Percentiles rank a stretch among this genome's conserved stretches.
Evolutionary conservation across 768 basidiomycete genomes (phyloP).

Genomic region (Termitomyces heimii): DNA sequence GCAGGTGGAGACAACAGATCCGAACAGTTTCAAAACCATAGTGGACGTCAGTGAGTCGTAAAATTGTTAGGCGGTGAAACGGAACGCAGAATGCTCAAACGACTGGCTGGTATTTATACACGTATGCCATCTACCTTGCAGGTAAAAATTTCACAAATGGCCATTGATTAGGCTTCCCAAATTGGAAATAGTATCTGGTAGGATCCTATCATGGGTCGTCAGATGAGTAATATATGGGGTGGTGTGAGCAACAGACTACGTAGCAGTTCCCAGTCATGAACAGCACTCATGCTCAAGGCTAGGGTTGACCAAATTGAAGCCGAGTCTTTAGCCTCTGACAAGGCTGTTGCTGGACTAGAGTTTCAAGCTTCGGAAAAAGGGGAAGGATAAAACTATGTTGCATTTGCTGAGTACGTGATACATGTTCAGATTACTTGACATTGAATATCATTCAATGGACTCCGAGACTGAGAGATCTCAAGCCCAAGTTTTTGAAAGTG

Average conservation of each 20-base stretch:
- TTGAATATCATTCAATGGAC: no score
- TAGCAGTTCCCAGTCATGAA: not conserved
- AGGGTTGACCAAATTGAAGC: no score
- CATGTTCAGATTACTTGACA: no score
- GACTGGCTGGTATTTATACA: not conserved
- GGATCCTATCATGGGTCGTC: not conserved
- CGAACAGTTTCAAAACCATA: slow-evolving; percentile 42
- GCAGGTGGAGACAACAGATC: slow-evolving; percentile 33
- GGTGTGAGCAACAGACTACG: not conserved
- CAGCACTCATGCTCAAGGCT: not conserved
- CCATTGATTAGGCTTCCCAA: not conserved
- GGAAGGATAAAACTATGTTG: no score
- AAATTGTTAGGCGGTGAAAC: not conserved
- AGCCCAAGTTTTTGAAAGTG: no score
- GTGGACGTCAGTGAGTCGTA: not conserved
- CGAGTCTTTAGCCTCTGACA: no score
- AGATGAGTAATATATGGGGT: not conserved
- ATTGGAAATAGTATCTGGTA: not conserved
- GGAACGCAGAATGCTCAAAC: not conserved
- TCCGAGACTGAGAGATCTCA: no score
- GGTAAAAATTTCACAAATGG: not conserved
- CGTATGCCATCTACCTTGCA: not conserved
- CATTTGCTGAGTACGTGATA: no score
- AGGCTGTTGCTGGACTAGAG: no score
- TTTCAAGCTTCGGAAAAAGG: no score